Conservation (phyloP, 441 rosid genomes). For the Syzygium syzygioides region DNA sequence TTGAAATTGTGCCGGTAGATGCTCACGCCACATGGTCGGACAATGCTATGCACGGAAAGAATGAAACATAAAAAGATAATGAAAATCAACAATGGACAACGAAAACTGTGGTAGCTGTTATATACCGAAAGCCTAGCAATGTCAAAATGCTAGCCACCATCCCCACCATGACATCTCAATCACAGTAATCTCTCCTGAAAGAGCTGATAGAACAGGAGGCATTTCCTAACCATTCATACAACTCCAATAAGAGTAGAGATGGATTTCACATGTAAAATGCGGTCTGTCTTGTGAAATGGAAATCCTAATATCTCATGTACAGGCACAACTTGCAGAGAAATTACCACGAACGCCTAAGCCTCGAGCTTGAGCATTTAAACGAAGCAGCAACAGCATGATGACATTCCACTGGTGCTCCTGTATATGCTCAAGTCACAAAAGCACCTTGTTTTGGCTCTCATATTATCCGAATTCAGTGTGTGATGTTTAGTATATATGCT, state of each 20-base stretch:
- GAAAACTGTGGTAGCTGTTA: not conserved
- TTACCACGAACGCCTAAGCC: not conserved
- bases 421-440: no score
- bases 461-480: not conserved
- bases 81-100: not conserved
- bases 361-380: not conserved
- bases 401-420: no score
- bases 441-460: not conserved
- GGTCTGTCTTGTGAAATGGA: not conserved
- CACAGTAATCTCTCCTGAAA: not conserved
- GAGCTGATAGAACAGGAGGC: not conserved
- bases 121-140: not conserved
- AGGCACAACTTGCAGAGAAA: not conserved
- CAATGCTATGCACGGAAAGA: not conserved
- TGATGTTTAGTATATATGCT: not conserved
- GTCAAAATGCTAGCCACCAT: not conserved
- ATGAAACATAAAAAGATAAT: not conserved
- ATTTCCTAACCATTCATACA: not conserved
- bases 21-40: not conserved
- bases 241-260: not conserved
- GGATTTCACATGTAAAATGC: not conserved
- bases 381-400: not conserved
- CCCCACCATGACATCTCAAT: not conserved
- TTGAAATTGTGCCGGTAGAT: not conserved
- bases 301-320: not conserved